Conservation (phyloP, 192 early-diverging fungal species). For the Coemansia sp. region DNA sequence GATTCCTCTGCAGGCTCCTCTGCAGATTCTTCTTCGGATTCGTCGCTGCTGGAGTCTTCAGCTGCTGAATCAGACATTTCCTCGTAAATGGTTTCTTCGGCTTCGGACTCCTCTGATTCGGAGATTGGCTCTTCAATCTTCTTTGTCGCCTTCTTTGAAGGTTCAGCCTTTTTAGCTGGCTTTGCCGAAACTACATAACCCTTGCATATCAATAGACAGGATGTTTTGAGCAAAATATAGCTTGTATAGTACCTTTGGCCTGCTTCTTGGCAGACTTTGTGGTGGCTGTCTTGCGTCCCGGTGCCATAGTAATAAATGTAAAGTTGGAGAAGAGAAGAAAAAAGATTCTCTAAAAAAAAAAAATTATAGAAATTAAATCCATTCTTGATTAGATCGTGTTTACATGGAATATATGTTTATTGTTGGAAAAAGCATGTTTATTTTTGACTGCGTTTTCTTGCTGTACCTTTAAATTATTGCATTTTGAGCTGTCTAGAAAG, state of each 20-base stretch:
- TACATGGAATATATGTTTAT: too few species aligned
- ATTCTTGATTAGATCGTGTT: slow-evolving; percentile 5
- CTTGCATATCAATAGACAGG: too few species aligned
- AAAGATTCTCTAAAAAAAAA: neutral
- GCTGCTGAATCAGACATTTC: slow-evolving; percentile 39
- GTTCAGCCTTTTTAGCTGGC: slow-evolving; percentile 1
- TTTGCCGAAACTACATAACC: slow-evolving; percentile 2
- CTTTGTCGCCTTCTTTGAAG: slow-evolving; percentile 11
- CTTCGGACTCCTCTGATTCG: slow-evolving; percentile 12
- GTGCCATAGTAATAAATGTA: neutral
- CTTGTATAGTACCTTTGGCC: slow-evolving; percentile 13
- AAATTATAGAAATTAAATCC: neutral
- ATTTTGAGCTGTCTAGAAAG: too few species aligned
- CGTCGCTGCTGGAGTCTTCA: slow-evolving; percentile 33
- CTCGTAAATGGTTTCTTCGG: slow-evolving; percentile 48
- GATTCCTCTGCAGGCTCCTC: slow-evolving; percentile 16
- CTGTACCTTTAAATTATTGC: too few species aligned
- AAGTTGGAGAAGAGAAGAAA: neutral
- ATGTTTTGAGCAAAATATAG: too few species aligned
- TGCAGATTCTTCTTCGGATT: slow-evolving; percentile 14
- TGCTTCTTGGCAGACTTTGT: slow-evolving; percentile 17
- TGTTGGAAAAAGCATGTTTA: too few species aligned
- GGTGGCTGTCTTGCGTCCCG: slow-evolving; percentile 6
- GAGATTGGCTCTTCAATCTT: slow-evolving; percentile 7
- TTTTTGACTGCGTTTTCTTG: too few species aligned